Conservation (phyloP, 2,329 filamentous ascomycete genomes). For the Chaetomium strumarium region DNA sequence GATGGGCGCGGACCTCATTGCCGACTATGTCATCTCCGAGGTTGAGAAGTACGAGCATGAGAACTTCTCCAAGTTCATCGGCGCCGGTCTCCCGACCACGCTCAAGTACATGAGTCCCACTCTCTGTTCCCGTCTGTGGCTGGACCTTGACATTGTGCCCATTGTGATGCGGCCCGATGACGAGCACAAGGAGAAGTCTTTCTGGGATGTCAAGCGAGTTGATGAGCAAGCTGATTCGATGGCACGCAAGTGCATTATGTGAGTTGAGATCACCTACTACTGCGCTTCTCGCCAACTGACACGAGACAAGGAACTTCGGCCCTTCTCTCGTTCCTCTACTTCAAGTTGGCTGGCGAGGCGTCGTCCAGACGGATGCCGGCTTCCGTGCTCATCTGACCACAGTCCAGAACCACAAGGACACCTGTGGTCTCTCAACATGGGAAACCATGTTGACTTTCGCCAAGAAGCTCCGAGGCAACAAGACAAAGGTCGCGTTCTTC, state of each 20-base stretch:
- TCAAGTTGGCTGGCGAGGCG: slow-evolving; percentile 59
- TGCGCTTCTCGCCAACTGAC: slow-evolving; percentile 12
- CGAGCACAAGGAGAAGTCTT: slow-evolving; percentile 36
- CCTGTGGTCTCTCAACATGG: slow-evolving; percentile 60
- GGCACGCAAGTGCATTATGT: slow-evolving; percentile 72
- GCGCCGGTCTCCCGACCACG: slow-evolving; percentile 60
- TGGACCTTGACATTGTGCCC: slow-evolving; percentile 69
- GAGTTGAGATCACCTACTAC: slow-evolving; percentile 27
- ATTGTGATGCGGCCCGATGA: slow-evolving; percentile 53
- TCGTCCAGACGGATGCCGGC: slow-evolving; percentile 64
- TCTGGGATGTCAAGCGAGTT: slow-evolving; percentile 53
- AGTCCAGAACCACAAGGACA: slow-evolving; percentile 53
- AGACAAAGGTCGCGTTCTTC: slow-evolving; percentile 70
- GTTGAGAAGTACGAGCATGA: slow-evolving; percentile 55
- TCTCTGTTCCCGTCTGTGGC: slow-evolving; percentile 67
- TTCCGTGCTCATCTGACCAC: slow-evolving; percentile 55
- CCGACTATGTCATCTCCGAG: slow-evolving; percentile 53
- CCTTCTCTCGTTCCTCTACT: slow-evolving; percentile 65
- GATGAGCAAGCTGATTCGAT: slow-evolving; percentile 80
- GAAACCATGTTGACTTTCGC: slow-evolving; percentile 58
- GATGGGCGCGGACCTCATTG: slow-evolving; percentile 43
- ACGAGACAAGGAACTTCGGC: slow-evolving; percentile 56
- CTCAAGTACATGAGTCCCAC: slow-evolving; percentile 56
- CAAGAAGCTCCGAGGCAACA: slow-evolving; percentile 54
- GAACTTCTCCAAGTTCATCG: slow-evolving; percentile 69